A percentile compares a stretch with the other conserved stretches of the same genome.
Conservation (phyloP, 108 stramenopile species). For the Licmophora abbreviata region DNA sequence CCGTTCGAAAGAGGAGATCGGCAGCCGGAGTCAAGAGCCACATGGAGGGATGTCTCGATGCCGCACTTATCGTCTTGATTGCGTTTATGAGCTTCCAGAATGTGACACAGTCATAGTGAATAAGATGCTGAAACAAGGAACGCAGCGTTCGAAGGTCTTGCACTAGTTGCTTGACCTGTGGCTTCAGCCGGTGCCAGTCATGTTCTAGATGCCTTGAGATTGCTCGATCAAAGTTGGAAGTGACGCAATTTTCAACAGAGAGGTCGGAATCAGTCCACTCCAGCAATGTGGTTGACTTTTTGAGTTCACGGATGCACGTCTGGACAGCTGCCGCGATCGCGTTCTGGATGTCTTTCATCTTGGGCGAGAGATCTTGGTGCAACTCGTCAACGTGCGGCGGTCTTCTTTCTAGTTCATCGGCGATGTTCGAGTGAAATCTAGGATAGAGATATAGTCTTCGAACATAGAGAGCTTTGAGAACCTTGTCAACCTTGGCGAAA, state of each 20-base stretch:
- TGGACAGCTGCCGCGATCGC: constrained; percentile 82
- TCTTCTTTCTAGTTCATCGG: constrained; percentile 58
- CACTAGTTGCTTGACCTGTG: constrained; percentile 83
- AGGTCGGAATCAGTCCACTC: constrained; percentile 53
- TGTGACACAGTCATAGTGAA: constrained; percentile 88
- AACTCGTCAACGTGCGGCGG: constrained; percentile 84
- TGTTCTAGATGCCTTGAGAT: constrained; percentile 87
- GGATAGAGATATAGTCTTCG: constrained; percentile 90
- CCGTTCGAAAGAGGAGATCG: constrained; percentile 82
- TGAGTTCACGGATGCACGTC: constrained; percentile 83
- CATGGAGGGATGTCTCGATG: constrained; percentile 59
- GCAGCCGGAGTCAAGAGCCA: constrained; percentile 88
- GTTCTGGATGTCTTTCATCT: constrained; percentile 85
- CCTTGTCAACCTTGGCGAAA: constrained; percentile 86
- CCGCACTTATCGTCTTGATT: constrained; percentile 63
- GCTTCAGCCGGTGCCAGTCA: constrained; percentile 90
- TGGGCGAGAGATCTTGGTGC: constrained; percentile 70
- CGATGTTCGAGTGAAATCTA: constrained; percentile 81
- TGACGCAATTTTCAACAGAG: constrained; percentile 86
- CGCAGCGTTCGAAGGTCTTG: constrained; percentile 81
- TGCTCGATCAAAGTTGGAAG: constrained; percentile 75
- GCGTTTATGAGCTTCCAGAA: constrained; percentile 78
- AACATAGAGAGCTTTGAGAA: constrained; percentile 76
- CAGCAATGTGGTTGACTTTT: constrained; percentile 46
- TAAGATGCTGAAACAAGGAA: constrained; percentile 82